phyloP scores from a whole-genome alignment of 257 asterid genomes.

The Euphrasia confusa region DNA sequence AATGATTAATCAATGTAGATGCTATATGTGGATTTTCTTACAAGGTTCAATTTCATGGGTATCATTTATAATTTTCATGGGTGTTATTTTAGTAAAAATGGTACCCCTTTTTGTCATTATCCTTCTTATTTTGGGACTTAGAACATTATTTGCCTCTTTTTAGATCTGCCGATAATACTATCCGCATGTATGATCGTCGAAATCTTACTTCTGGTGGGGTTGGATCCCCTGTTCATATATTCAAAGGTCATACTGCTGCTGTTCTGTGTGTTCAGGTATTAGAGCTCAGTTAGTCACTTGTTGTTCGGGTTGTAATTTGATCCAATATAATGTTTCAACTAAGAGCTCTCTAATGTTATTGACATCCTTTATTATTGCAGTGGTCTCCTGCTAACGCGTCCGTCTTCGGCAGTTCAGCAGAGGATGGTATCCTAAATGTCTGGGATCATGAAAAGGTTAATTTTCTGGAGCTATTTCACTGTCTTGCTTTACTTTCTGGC shows the following conservation, averaged over 20 bases:
- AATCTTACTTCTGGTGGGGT: conserved; percentile 78
- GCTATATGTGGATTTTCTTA: background rate
- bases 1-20: background rate
- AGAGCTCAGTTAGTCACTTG: background rate
- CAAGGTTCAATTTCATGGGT: too few species aligned
- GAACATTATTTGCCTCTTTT: background rate
- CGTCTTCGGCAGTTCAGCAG: conserved; percentile 94
- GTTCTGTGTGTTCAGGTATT: conserved; percentile 94
- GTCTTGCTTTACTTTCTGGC: conserved; percentile 4
- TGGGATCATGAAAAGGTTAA: conserved; percentile 81
- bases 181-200: conserved; percentile 91
- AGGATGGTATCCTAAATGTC: conserved; percentile 87
- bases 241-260: conserved; percentile 88
- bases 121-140: too few species aligned
- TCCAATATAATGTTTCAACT: conserved; percentile 12
- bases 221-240: conserved; percentile 81
- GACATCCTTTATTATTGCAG: conserved; percentile 37
- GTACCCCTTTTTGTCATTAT: too few species aligned
- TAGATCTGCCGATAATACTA: conserved; percentile 92
- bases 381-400: conserved; percentile 95
- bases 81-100: too few species aligned
- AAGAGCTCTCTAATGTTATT: background rate
- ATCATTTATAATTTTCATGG: too few species aligned
- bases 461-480: conserved; percentile 8
- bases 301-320: conserved; percentile 3